Percentiles rank a stretch among this genome's conserved stretches.
These are phyloP conservation scores for Nyctanthes arbortristis DNA, from an alignment of 257 asterid species.

Conservation along the genomic window DNA sequence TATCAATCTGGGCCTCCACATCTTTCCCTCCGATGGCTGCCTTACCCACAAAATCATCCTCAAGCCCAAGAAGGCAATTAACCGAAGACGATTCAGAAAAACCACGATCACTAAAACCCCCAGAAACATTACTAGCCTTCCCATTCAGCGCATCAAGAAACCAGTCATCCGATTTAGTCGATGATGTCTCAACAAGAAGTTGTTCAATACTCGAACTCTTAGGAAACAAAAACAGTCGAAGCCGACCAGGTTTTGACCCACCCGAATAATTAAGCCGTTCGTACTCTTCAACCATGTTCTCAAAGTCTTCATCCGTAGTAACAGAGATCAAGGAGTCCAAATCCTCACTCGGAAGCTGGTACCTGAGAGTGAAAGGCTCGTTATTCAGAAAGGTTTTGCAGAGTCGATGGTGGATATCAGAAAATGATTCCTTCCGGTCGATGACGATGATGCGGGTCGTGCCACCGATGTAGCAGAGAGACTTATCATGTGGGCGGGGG, in stretches of 20 bases:
- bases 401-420: slow-evolving; percentile 69
- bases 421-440: slow-evolving; percentile 61
- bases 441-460: slow-evolving; percentile 83
- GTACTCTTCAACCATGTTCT: slow-evolving; percentile 88
- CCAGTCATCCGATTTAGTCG: slow-evolving; percentile 86
- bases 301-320: slow-evolving; percentile 81
- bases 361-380: slow-evolving; percentile 60
- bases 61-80: slow-evolving; percentile 72
- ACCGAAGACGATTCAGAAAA: slow-evolving; percentile 78
- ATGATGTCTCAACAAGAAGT: slow-evolving; percentile 46
- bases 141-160: slow-evolving; percentile 80
- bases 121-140: slow-evolving; percentile 37
- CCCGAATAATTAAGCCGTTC: slow-evolving; percentile 56
- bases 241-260: slow-evolving; percentile 44
- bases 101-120: slow-evolving; percentile 44
- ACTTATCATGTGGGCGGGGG: slow-evolving; percentile 94
- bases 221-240: slow-evolving; percentile 60
- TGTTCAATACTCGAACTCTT: slow-evolving; percentile 42
- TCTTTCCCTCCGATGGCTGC: slow-evolving; percentile 34
- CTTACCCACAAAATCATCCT: slow-evolving; percentile 46
- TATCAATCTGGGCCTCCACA: slow-evolving; percentile 47
- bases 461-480: slow-evolving; percentile 86
- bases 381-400: slow-evolving; percentile 68
- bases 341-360: slow-evolving; percentile 88
- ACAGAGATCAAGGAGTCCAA: slow-evolving; percentile 85